Conservation (phyloP, 768 basidiomycete species). For the Boletus reticulatus region DNA sequence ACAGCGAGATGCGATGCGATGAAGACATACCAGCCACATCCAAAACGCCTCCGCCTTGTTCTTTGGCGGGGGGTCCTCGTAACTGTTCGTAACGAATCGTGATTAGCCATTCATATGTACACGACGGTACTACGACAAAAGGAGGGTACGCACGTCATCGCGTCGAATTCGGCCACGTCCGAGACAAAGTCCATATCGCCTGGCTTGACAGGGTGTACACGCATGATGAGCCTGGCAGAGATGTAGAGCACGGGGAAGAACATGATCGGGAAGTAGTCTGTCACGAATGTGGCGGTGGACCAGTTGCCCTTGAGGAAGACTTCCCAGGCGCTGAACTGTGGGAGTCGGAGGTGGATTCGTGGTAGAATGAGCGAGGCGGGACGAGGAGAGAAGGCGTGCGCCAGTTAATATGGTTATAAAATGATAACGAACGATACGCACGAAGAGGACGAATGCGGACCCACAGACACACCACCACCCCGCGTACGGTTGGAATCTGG, state of each 20-base stretch:
- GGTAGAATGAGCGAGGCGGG: neutral
- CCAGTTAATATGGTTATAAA: neutral
- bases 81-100: constrained; percentile 3
- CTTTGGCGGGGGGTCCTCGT: constrained; percentile 28
- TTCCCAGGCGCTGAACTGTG: constrained; percentile 38
- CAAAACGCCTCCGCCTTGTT: constrained; percentile 29
- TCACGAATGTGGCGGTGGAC: constrained; percentile 39
- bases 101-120: neutral
- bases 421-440: constrained; percentile 19
- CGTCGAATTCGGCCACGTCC: constrained; percentile 29
- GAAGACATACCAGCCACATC: constrained; percentile 26
- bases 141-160: constrained; percentile 21
- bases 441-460: constrained; percentile 33
- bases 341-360: neutral
- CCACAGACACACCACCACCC: constrained; percentile 37
- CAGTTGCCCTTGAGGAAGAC: constrained; percentile 42
- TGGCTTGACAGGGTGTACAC: constrained; percentile 2
- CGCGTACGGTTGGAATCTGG: constrained; percentile 41
- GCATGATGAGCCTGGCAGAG: constrained; percentile 21
- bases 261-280: constrained; percentile 41
- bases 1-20: too few relatives aligned
- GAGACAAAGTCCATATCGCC: constrained; percentile 30
- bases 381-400: neutral
- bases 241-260: constrained; percentile 50
- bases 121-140: neutral